phyloP scores from a whole-genome alignment of 2,329 filamentous ascomycete species.

The Fusarium brevicatenulatum region DNA sequence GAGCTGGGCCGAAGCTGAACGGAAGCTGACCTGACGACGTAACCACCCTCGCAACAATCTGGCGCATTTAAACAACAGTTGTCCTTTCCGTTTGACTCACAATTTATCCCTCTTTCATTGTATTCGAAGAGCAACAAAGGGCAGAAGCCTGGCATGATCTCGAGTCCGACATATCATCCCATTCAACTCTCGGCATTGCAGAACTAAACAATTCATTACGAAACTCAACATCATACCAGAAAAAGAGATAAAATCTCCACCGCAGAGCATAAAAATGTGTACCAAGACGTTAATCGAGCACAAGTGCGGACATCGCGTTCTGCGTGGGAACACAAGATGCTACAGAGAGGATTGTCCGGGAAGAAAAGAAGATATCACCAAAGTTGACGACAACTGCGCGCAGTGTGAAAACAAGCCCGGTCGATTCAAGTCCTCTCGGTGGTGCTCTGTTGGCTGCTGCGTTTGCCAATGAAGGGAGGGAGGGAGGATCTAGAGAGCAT shows the following conservation, averaged over 20 bases:
- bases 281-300: constrained; percentile 49
- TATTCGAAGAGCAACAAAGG: not conserved
- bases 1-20: not conserved
- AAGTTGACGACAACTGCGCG: constrained; percentile 48
- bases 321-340: constrained; percentile 51
- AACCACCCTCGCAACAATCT: constrained; percentile 12
- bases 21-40: constrained; percentile 4
- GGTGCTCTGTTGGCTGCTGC: constrained; percentile 52
- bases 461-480: constrained; percentile 38
- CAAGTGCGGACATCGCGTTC: constrained; percentile 50
- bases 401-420: constrained; percentile 48
- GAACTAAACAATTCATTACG: not conserved
- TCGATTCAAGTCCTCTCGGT: constrained; percentile 48
- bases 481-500: not conserved
- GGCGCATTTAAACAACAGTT: not conserved
- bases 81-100: not conserved
- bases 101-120: not conserved
- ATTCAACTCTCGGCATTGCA: not conserved
- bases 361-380: constrained; percentile 46
- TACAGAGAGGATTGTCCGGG: constrained; percentile 47
- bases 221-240: not conserved
- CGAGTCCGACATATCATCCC: not conserved
- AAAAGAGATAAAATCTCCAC: not conserved
- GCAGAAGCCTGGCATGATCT: not conserved
- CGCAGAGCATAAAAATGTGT: constrained; percentile 45